A percentile compares a stretch with the other conserved stretches of the same genome.
phyloP scores from a whole-genome alignment of 495 filamentous ascomycete genomes.

The Lophiostoma macrostomum region DNA sequence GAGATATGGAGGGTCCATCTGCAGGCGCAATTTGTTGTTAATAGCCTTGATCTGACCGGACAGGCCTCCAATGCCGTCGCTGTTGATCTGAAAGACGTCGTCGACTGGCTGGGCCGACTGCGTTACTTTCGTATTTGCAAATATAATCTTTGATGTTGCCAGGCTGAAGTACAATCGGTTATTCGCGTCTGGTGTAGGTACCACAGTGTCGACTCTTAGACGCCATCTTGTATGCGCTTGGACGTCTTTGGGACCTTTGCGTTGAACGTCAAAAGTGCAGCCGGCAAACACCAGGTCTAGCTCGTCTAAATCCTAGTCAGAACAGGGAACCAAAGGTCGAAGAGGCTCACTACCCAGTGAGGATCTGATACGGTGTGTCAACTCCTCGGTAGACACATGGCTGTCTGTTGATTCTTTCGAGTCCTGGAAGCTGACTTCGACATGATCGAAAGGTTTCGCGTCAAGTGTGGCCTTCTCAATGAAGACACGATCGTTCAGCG shows the following conservation, averaged over 20 bases:
- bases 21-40: constrained; percentile 63
- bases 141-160: constrained; percentile 23
- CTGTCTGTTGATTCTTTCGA: constrained; percentile 5
- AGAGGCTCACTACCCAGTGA: constrained; percentile 26
- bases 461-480: constrained; percentile 19
- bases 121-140: no score
- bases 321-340: no score
- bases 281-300: constrained; percentile 26
- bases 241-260: constrained; percentile 14
- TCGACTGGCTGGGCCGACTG: neutral
- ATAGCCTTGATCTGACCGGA: constrained; percentile 59
- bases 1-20: constrained; percentile 50
- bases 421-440: constrained; percentile 1
- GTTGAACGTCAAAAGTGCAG: constrained; percentile 23
- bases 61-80: constrained; percentile 60
- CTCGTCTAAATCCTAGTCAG: constrained; percentile 14
- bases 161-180: constrained; percentile 26
- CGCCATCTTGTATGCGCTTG: constrained; percentile 8
- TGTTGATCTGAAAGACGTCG: constrained; percentile 35
- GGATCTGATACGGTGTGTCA: constrained; percentile 7
- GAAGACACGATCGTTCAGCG: constrained; percentile 14
- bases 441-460: constrained; percentile 4
- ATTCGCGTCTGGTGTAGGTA: constrained; percentile 24
- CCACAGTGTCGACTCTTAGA: constrained; percentile 10
- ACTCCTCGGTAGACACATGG: constrained; percentile 46